Evolutionary conservation across 805 yeast genomes (phyloP), one percentile per base, ranked within the genome.

Genomic region (Peterozyma xylosa): DNA sequence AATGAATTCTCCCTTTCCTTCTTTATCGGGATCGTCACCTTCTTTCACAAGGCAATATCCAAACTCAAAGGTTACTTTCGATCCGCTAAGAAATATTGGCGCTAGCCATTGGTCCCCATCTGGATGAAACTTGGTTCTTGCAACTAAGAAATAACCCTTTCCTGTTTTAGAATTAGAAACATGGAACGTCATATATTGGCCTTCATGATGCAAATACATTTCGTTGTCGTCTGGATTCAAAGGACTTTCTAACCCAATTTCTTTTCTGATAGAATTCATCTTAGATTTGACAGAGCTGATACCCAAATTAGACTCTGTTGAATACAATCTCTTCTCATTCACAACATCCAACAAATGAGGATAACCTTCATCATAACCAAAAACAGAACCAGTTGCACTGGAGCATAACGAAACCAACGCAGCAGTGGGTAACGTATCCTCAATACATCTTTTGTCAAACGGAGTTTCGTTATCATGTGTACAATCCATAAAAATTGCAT

Each of bases 391-490:
- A 38, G 89, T 82, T 1, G 97, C 96, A 42, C 95, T 86, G 1
- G 95, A 80, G 55, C 98, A 90, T 59, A 91, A 76, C 0, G 97
- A 82, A 3, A 93, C 97, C 42, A 91, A 69, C 0, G 96, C 99
- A 3, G 97, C 97, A 55, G 85, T 91, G 9, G 97, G 95, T 37
- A 91, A 70, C 0, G 98, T 90, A 56, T 91, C 99, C 57, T 90
- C 96, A 1, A 87, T 83, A 0, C 96, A 89, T 58, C 98, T 78
- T 63, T 85, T 88, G 53, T 91, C 95, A 37, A 72, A 74, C 2
- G 97, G 96, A 16, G 80, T 82, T 63, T 89, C 93, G 57, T 91
- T 91, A 61, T 91, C 99, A 60, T 91, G 99, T 2, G 98, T 90
- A 56, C 97, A 91, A 58, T 93, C 98, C 97, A 93, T 91, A 53